A percentile compares a stretch with the other conserved stretches of the same genome.
Evolutionary conservation across 768 basidiomycete species (phyloP).

Genomic region (Solioccasus polychromus): DNA sequence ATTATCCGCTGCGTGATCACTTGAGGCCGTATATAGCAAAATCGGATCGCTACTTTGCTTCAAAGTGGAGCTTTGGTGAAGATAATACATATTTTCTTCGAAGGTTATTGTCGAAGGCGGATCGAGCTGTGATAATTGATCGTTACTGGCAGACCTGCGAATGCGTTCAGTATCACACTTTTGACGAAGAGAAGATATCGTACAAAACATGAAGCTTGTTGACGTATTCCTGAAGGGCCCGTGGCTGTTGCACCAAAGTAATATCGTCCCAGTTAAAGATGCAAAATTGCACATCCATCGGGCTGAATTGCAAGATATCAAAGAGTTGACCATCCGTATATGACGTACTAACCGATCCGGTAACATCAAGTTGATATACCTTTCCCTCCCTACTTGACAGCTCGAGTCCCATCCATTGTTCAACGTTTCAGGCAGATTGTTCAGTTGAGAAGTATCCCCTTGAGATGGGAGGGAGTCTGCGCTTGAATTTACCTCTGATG

Average conservation of each 20-base stretch:
- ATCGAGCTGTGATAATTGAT: constrained; percentile 38
- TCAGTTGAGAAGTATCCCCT: background rate
- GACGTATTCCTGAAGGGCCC: constrained; percentile 40
- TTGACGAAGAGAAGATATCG: constrained; percentile 16
- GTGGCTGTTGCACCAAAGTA: constrained; percentile 35
- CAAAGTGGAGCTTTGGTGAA: constrained; percentile 47
- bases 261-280: constrained; percentile 34
- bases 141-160: constrained; percentile 33
- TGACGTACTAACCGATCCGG: constrained; percentile 48
- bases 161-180: constrained; percentile 5
- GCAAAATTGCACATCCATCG: constrained; percentile 57
- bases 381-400: constrained; percentile 39
- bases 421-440: background rate
- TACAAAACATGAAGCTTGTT: constrained; percentile 42
- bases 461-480: background rate
- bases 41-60: constrained; percentile 40
- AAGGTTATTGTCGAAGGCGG: constrained; percentile 43
- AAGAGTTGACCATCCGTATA: background rate
- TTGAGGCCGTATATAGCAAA: constrained; percentile 2
- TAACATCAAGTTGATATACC: constrained; percentile 47
- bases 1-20: background rate
- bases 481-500: background rate
- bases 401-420: constrained; percentile 5
- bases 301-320: constrained; percentile 32
- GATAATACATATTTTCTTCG: constrained; percentile 40